A percentile compares a stretch with the other conserved stretches of the same genome.
Conservation (phyloP, 495 filamentous ascomycete species). For the Chaetomium cochliodes region DNA sequence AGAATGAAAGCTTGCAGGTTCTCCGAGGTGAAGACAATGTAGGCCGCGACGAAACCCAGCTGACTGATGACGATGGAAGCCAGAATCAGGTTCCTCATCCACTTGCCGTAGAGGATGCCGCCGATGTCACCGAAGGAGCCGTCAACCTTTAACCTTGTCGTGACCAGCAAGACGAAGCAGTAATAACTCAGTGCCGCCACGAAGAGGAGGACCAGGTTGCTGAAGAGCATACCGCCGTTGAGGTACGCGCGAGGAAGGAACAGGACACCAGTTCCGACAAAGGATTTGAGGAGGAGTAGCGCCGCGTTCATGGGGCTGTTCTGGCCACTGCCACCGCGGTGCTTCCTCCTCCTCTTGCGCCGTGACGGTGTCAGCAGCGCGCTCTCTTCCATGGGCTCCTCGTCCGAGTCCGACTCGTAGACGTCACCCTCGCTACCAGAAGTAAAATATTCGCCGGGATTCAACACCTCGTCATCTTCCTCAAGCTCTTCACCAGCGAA, state of each 20-base stretch:
- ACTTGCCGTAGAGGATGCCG: slow-evolving; percentile 82
- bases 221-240: slow-evolving; percentile 97
- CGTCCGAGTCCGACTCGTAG: slow-evolving; percentile 54
- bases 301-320: slow-evolving; percentile 71
- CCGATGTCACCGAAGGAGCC: slow-evolving; percentile 97
- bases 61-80: slow-evolving; percentile 90
- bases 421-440: slow-evolving; percentile 60
- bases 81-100: slow-evolving; percentile 84
- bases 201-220: slow-evolving; percentile 78
- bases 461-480: slow-evolving; percentile 87
- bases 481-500: slow-evolving; percentile 96
- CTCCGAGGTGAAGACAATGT: slow-evolving; percentile 95
- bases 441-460: slow-evolving; percentile 80
- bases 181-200: slow-evolving; percentile 89
- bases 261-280: slow-evolving; percentile 95
- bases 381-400: slow-evolving; percentile 77
- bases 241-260: slow-evolving; percentile 90
- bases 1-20: slow-evolving; percentile 92
- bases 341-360: slow-evolving; percentile 68
- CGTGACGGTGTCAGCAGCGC: slow-evolving; percentile 71
- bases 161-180: slow-evolving; percentile 90
- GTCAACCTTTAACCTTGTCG: slow-evolving; percentile 76
- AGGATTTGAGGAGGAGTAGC: slow-evolving; percentile 87
- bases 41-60: slow-evolving; percentile 93
- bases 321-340: slow-evolving; percentile 65